Conservation (phyloP, 371 early-diverging fungal genomes). For the Phascolomyces articulosus region DNA sequence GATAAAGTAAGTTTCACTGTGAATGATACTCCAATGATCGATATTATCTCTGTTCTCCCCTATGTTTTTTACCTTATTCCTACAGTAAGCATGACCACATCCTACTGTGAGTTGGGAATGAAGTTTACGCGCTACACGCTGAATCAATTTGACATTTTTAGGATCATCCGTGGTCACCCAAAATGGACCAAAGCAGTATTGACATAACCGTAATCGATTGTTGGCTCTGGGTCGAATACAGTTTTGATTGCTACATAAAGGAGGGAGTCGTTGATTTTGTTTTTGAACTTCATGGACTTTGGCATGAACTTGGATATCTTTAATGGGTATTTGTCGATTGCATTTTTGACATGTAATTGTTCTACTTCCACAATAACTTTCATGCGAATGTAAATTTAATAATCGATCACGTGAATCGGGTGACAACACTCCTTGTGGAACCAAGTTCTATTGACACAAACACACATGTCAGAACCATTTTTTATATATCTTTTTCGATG, state of each 20-base stretch:
- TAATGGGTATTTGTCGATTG: conserved; percentile 71
- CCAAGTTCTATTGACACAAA: conserved; percentile 36
- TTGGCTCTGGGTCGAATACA: conserved; percentile 60
- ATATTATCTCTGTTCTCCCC: too few relatives aligned
- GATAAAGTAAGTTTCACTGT: background rate
- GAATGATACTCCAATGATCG: background rate
- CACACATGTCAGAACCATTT: too few relatives aligned
- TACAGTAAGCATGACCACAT: conserved; percentile 74
- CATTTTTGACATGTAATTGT: conserved; percentile 86
- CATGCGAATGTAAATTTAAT: conserved; percentile 75
- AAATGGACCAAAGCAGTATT: conserved; percentile 82
- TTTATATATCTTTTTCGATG: too few relatives aligned
- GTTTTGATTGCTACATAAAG: conserved; percentile 74
- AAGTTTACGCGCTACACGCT: conserved; percentile 71
- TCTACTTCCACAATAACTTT: conserved; percentile 85
- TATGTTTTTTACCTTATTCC: conserved; percentile 60
- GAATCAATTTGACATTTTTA: conserved; percentile 70
- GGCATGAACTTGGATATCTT: conserved; percentile 77
- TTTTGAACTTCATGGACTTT: conserved; percentile 73
- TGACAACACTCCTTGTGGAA: conserved; percentile 69
- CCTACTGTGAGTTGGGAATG: conserved; percentile 82
- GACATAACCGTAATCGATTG: conserved; percentile 71
- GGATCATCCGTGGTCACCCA: conserved; percentile 84
- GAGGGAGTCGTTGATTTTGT: conserved; percentile 59
- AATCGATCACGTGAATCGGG: conserved; percentile 67